Evolutionary conservation across 148 eudicot genomes (phyloP), one percentile per base, ranked within the genome.

Genomic region (Rheum nobile): DNA sequence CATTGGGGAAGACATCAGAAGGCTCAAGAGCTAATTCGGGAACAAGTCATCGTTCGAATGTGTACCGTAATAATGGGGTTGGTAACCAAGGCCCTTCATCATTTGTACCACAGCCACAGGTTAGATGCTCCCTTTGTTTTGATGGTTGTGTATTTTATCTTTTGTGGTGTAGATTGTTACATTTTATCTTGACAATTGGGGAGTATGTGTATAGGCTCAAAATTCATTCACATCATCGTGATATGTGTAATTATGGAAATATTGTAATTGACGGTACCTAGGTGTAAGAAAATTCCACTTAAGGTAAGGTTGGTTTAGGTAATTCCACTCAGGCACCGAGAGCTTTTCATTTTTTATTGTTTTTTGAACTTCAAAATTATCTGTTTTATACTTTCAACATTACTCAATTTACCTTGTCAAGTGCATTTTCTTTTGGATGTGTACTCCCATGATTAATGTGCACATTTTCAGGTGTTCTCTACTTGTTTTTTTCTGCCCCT

Each of bases 91-190:
- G 76, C 72, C 77, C 89, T 37, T 44, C 88, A 47, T 73, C 85
- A 61, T 84, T 80, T 75, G 71, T 83, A 65, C 50, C 50, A 38
- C 46, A 39, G 72, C 75, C 82, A 41, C 91, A 88, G 96, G 98
- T 91, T 79, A 79, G 77, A 57, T 67, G 46, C 65, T 72, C 10
- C 17, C 67, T 57, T 65, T 65, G 39, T 32, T 65, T 65, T 28
- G 16, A 57, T 57, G 32, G 16, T 57, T 22, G 10, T 57, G 67
- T 32, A 55, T 24, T 24, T 32, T 24, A 32, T 8, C 8, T 26
- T 55, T 8, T 26, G 29, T 21, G 26, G 57, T 6, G 4, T 55
- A 16, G 4, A 26, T 55, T 22, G 12, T 55, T 55, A 19, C 44
- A 21, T 35, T 41, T 42, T 17, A 34, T 70, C 38, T 70, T 22